Conservation (phyloP, 345 rosid genomes). For the Cardamine occulta region DNA sequence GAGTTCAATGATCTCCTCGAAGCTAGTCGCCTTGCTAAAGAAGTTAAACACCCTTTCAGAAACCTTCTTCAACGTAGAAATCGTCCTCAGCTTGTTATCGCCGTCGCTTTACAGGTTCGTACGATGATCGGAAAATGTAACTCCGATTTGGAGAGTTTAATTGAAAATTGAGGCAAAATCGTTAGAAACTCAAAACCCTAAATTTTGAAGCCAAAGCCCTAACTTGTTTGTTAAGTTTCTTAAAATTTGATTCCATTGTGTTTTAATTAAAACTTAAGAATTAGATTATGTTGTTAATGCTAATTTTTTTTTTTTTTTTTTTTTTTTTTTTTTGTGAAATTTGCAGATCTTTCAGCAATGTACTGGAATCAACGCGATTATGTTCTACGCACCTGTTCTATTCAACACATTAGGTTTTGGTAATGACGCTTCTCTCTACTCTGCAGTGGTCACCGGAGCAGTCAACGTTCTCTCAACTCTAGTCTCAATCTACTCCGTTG, state of each 20-base stretch:
- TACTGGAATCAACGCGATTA: constrained; percentile 94
- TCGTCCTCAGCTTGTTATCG: constrained; percentile 78
- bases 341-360: constrained; percentile 86
- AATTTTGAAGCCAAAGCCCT: background rate
- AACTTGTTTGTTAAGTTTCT: background rate
- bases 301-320: background rate
- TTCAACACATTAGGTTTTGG: constrained; percentile 84
- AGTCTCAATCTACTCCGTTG: constrained; percentile 86
- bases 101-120: constrained; percentile 80
- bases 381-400: constrained; percentile 95
- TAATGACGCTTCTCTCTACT: constrained; percentile 80
- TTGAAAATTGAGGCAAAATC: background rate
- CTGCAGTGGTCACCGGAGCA: constrained; percentile 90
- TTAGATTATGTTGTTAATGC: background rate
- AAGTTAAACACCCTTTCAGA: constrained; percentile 89
- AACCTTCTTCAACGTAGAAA: constrained; percentile 76
- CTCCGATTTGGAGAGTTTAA: background rate
- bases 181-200: background rate
- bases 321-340: background rate
- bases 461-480: constrained; percentile 83
- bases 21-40: constrained; percentile 84
- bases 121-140: background rate
- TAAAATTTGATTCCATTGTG: background rate
- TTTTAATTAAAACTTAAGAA: background rate
- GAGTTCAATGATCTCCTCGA: constrained; percentile 86